A percentile compares a stretch with the other conserved stretches of the same genome.
These are phyloP conservation scores for Colletotrichum orbiculare DNA, from an alignment of 2,329 filamentous ascomycete species.

Conservation along the genomic window DNA sequence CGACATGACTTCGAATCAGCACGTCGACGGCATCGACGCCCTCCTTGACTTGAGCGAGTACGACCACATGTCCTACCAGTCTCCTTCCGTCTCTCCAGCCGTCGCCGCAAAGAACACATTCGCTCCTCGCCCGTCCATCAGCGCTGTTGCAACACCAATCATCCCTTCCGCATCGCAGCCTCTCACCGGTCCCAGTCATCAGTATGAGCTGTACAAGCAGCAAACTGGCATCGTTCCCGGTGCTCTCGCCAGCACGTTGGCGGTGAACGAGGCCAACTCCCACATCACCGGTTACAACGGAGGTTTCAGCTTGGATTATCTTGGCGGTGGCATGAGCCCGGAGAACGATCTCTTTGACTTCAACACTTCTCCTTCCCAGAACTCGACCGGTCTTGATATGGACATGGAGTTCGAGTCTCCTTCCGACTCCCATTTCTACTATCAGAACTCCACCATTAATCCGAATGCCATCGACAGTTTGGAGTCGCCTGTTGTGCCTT, in stretches of 20 bases:
- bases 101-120: constrained; percentile 65
- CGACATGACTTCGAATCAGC: constrained; percentile 51
- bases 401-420: constrained; percentile 68
- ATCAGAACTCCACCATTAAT: constrained; percentile 69
- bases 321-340: constrained; percentile 65
- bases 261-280: constrained; percentile 73
- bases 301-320: constrained; percentile 61
- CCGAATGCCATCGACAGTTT: constrained; percentile 76
- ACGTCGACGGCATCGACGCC: constrained; percentile 65
- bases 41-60: constrained; percentile 72
- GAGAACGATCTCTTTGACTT: constrained; percentile 79
- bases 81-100: constrained; percentile 69
- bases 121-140: constrained; percentile 57
- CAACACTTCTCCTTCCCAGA: constrained; percentile 73
- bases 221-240: constrained; percentile 93
- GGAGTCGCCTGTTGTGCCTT: constrained; percentile 61
- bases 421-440: constrained; percentile 73
- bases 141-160: constrained; percentile 65
- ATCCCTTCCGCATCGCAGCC: constrained; percentile 64
- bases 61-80: constrained; percentile 69
- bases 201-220: constrained; percentile 95
- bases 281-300: constrained; percentile 66
- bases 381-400: constrained; percentile 70
- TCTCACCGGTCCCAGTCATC: constrained; percentile 86
- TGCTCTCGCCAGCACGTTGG: constrained; percentile 82